A percentile compares a stretch with the other conserved stretches of the same genome.
Evolutionary conservation across 768 basidiomycete species (phyloP).

Genomic region (Suillus paluster): DNA sequence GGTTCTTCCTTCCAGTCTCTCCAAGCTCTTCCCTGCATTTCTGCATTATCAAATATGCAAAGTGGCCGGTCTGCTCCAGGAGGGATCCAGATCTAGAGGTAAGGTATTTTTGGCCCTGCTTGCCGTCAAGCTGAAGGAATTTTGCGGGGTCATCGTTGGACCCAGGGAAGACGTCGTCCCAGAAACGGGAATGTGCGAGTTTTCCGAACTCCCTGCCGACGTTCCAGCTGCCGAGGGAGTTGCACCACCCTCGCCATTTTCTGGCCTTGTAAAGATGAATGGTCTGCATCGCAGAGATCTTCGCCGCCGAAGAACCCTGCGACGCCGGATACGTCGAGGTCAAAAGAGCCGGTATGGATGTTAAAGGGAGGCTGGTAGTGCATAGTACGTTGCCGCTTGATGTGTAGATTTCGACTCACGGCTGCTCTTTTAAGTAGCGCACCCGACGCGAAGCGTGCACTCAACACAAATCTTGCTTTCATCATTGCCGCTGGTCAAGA

Average conservation of each 20-base stretch:
- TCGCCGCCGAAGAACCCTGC: conserved; percentile 41
- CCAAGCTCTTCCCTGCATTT: conserved; percentile 16
- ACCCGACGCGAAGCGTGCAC: neutral
- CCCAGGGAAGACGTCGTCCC: conserved; percentile 30
- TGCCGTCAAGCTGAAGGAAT: conserved; percentile 30
- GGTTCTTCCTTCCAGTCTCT: conserved; percentile 14
- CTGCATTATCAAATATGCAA: conserved; percentile 31
- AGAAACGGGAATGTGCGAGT: conserved; percentile 30
- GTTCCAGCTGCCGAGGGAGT: conserved; percentile 35
- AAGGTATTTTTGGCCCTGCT: conserved; percentile 30
- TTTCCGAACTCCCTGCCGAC: conserved; percentile 34
- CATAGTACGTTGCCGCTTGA: neutral
- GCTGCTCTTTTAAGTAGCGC: neutral
- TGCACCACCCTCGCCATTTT: conserved; percentile 41
- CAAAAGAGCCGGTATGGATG: conserved; percentile 18
- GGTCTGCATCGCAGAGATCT: conserved; percentile 33
- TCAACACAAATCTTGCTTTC: too few relatives aligned
- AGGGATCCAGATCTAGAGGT: conserved; percentile 30
- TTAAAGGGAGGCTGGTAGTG: conserved; percentile 19
- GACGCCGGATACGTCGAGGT: conserved; percentile 33
- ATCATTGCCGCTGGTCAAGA: too few relatives aligned
- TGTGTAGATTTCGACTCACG: too few relatives aligned
- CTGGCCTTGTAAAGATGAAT: conserved; percentile 33
- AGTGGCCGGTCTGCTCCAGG: conserved; percentile 32
- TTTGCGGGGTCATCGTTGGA: conserved; percentile 21